A percentile compares a stretch with the other conserved stretches of the same genome.
Conservation (phyloP, 495 filamentous ascomycete genomes). For the Aspergillus bertholletiae region DNA sequence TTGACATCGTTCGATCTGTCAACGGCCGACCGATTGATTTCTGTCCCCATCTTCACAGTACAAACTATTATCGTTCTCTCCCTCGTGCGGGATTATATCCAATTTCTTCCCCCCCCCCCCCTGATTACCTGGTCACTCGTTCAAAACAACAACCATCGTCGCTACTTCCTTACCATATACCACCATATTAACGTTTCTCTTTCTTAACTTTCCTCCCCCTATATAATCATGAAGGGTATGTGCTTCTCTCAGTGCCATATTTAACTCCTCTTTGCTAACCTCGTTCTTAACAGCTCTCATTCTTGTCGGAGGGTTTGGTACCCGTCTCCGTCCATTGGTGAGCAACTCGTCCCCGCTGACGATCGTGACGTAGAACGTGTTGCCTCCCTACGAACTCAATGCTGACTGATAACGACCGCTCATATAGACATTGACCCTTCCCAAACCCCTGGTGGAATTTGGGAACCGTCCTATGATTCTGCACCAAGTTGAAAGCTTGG, state of each 20-base stretch:
- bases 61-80: not conserved
- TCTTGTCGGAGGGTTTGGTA: constrained; percentile 99
- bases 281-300: constrained; percentile 71
- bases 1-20: constrained; percentile 6
- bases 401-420: not conserved
- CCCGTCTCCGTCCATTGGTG: constrained; percentile 95
- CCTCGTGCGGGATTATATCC: not conserved
- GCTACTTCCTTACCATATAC: constrained; percentile 16
- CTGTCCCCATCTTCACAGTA: not conserved
- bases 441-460: constrained; percentile 97
- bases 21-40: constrained; percentile 5
- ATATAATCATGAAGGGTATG: constrained; percentile 22
- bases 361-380: constrained; percentile 11
- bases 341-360: constrained; percentile 28
- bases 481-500: constrained; percentile 94
- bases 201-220: not conserved
- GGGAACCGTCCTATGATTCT: constrained; percentile 98
- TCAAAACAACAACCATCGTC: not conserved
- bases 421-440: constrained; percentile 85
- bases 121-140: constrained; percentile 6
- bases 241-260: not conserved
- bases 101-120: not conserved
- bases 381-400: not conserved
- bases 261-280: constrained; percentile 11
- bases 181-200: constrained; percentile 13